Conservation (phyloP, 1,139 yeast species). For the Kodamaea anthophila region DNA sequence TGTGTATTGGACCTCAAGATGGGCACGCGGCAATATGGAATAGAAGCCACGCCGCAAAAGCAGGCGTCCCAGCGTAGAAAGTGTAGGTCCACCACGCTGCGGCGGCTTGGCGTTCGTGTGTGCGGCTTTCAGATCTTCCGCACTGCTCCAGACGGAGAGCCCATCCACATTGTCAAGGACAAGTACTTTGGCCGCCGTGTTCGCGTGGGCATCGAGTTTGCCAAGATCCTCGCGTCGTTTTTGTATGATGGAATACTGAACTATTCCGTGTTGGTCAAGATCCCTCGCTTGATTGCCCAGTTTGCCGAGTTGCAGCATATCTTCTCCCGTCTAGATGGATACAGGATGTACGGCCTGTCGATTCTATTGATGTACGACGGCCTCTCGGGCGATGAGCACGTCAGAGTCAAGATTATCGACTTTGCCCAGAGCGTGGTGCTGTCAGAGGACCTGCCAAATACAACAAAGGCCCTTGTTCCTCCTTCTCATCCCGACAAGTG, state of each 20-base stretch:
- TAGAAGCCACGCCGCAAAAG: slow-evolving; percentile 72
- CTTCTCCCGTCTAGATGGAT: slow-evolving; percentile 58
- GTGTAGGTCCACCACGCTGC: slow-evolving; percentile 76
- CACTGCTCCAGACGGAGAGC: slow-evolving; percentile 13
- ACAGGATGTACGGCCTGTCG: slow-evolving; percentile 88
- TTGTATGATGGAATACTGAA: slow-evolving; percentile 65
- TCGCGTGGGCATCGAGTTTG: slow-evolving; percentile 69
- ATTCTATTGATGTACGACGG: slow-evolving; percentile 87
- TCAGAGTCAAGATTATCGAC: slow-evolving; percentile 73
- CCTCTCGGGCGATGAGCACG: slow-evolving; percentile 20
- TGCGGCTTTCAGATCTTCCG: slow-evolving; percentile 75
- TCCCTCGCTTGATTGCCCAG: slow-evolving; percentile 60
- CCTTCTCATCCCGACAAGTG: slow-evolving; percentile 60
- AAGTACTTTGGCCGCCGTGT: slow-evolving; percentile 80
- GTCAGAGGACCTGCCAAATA: slow-evolving; percentile 37
- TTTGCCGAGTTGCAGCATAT: slow-evolving; percentile 53
- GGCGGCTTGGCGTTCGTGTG: slow-evolving; percentile 79
- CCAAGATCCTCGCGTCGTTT: slow-evolving; percentile 65
- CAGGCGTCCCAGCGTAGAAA: slow-evolving; percentile 76
- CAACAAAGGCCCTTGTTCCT: slow-evolving; percentile 34
- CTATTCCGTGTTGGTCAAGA: slow-evolving; percentile 58
- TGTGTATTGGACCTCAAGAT: slow-evolving; percentile 92
- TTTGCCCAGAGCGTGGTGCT: slow-evolving; percentile 93
- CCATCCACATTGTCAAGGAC: slow-evolving; percentile 7
- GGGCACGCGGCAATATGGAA: slow-evolving; percentile 99